Percentiles rank a stretch among this genome's conserved stretches.
Evolutionary conservation across 164 flowering plant species (phyloP).

Genomic region (Chimonanthus praecox): DNA sequence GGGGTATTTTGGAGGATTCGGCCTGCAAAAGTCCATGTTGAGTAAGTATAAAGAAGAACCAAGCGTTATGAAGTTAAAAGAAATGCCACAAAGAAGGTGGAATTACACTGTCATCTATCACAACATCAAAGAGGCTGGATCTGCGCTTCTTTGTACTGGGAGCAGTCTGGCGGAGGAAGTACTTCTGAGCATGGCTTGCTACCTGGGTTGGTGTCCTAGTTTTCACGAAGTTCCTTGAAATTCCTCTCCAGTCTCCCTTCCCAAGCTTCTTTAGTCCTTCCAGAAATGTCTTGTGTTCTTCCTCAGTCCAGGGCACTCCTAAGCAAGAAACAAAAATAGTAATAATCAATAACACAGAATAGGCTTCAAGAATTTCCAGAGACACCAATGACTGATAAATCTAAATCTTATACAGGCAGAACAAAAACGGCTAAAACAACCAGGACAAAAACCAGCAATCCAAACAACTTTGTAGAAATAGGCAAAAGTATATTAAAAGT

Average conservation of each 20-base stretch:
- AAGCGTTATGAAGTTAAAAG: neutral
- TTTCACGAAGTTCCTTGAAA: constrained; percentile 31
- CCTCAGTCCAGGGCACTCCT: constrained; percentile 46
- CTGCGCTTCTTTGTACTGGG: constrained; percentile 21
- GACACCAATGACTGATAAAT: no score
- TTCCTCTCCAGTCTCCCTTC: constrained; percentile 46
- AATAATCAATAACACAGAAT: no score
- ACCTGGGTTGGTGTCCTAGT: constrained; percentile 42
- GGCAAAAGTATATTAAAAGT: no score
- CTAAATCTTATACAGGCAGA: no score
- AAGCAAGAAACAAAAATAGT: neutral
- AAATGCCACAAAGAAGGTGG: neutral
- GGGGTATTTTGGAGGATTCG: neutral
- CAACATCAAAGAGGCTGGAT: constrained; percentile 32
- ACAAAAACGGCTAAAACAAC: no score
- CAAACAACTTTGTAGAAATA: no score
- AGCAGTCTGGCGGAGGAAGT: constrained; percentile 25
- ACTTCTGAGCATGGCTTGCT: constrained; percentile 49
- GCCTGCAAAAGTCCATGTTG: neutral
- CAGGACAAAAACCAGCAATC: no score
- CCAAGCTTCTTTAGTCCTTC: constrained; percentile 35
- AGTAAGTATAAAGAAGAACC: neutral
- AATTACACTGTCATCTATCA: constrained; percentile 11
- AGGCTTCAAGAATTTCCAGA: no score
- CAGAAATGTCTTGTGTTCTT: constrained; percentile 34